Conservation (phyloP, 768 basidiomycete genomes). For the Mycena galericulata region DNA sequence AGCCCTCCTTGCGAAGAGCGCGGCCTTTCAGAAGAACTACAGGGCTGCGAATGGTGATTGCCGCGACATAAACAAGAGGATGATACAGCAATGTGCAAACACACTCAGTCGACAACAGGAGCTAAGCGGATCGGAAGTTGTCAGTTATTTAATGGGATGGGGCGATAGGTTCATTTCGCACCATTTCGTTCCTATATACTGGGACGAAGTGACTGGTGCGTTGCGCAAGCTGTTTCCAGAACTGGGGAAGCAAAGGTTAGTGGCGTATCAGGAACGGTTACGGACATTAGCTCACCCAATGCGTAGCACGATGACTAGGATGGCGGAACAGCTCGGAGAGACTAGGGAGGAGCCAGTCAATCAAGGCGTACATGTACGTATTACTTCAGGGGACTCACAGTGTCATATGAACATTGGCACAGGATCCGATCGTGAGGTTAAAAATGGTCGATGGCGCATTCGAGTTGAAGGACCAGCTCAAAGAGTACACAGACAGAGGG, state of each 20-base stretch:
- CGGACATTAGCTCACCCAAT: too few species aligned
- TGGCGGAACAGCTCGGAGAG: too few species aligned
- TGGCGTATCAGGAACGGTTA: too few species aligned
- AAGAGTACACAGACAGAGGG: constrained; percentile 44
- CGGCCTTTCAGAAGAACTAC: constrained; percentile 44
- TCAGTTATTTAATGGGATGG: constrained; percentile 58
- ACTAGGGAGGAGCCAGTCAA: too few species aligned
- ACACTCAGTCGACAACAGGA: constrained; percentile 50
- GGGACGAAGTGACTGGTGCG: constrained; percentile 36
- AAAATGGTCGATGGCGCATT: not conserved
- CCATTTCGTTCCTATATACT: constrained; percentile 50
- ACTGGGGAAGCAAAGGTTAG: too few species aligned
- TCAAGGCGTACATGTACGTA: too few species aligned
- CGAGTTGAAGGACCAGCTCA: constrained; percentile 36
- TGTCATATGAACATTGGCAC: too few species aligned
- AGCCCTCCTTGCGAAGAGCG: constrained; percentile 41
- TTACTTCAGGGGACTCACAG: too few species aligned
- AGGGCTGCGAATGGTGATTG: constrained; percentile 14
- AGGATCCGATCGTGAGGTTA: not conserved
- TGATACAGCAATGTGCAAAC: constrained; percentile 50
- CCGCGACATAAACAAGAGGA: constrained; percentile 39
- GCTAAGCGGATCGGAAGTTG: constrained; percentile 50
- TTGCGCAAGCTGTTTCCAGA: constrained; percentile 19
- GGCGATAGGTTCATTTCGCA: constrained; percentile 53
- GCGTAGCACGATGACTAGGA: too few species aligned